Conservation (phyloP, 1,284 basidiomycete species). For the Marasmius fiardii region DNA sequence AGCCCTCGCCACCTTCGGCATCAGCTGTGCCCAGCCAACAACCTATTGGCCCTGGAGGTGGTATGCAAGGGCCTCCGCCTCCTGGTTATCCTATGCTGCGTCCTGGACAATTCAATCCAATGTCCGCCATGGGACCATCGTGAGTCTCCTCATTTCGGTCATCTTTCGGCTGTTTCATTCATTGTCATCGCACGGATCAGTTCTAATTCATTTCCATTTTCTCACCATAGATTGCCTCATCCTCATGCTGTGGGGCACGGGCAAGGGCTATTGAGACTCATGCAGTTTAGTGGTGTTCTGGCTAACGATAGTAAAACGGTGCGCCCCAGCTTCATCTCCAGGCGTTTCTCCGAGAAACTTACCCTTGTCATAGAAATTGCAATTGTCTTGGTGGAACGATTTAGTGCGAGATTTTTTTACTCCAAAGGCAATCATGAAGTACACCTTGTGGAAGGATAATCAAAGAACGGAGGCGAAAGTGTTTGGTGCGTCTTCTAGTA, state of each 20-base stretch:
- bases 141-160: not conserved
- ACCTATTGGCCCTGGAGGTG: not conserved
- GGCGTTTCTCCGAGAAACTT: not conserved
- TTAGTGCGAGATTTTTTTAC: conserved; percentile 65
- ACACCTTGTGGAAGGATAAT: conserved; percentile 80
- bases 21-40: not conserved
- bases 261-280: conserved; percentile 55
- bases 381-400: conserved; percentile 60
- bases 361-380: conserved; percentile 39
- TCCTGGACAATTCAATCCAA: not conserved
- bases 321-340: conserved; percentile 20
- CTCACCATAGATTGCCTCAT: conserved; percentile 16
- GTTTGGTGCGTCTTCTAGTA: conserved; percentile 53
- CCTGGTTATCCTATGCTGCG: not conserved
- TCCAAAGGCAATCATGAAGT: conserved; percentile 61
- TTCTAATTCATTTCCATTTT: conserved; percentile 14
- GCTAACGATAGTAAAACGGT: conserved; percentile 49
- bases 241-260: conserved; percentile 42
- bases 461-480: conserved; percentile 71
- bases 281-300: conserved; percentile 64
- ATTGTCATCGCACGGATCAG: not conserved
- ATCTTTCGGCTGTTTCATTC: not conserved
- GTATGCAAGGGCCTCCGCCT: not conserved
- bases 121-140: not conserved
- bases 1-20: not conserved